These are phyloP conservation scores for Annona squamosa DNA, from an alignment of 164 flowering plant species.

Conservation along the genomic window DNA sequence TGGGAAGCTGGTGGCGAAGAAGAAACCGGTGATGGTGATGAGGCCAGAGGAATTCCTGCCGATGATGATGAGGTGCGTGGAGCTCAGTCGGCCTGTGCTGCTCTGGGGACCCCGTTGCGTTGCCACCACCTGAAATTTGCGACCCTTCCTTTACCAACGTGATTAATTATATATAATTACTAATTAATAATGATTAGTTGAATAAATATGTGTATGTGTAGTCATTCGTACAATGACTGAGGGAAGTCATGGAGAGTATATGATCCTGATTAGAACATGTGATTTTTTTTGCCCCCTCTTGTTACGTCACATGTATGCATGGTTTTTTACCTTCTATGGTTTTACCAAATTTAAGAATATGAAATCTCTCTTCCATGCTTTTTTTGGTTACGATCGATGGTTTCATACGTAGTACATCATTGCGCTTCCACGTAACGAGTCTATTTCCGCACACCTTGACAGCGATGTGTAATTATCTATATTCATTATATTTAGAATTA, in stretches of 20 bases:
- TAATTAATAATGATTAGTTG: constrained; percentile 3
- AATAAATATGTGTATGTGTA: neutral
- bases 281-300: neutral
- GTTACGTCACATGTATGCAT: neutral
- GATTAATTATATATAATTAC: neutral
- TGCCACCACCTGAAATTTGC: constrained; percentile 49
- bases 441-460: too few species aligned
- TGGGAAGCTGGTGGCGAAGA: neutral
- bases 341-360: too few species aligned
- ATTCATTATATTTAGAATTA: too few species aligned
- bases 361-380: too few species aligned
- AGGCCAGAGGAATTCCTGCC: constrained; percentile 7
- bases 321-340: neutral
- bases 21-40: neutral
- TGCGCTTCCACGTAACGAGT: too few species aligned
- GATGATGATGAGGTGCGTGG: constrained; percentile 40
- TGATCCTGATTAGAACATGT: neutral
- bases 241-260: neutral
- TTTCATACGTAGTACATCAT: too few species aligned
- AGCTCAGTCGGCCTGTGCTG: constrained; percentile 37
- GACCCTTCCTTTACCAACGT: neutral
- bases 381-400: too few species aligned
- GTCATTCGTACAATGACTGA: neutral
- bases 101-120: constrained; percentile 63
- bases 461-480: too few species aligned